phyloP scores from a whole-genome alignment of 2,329 filamentous ascomycete genomes.

The Microsporum ferrugineum region DNA sequence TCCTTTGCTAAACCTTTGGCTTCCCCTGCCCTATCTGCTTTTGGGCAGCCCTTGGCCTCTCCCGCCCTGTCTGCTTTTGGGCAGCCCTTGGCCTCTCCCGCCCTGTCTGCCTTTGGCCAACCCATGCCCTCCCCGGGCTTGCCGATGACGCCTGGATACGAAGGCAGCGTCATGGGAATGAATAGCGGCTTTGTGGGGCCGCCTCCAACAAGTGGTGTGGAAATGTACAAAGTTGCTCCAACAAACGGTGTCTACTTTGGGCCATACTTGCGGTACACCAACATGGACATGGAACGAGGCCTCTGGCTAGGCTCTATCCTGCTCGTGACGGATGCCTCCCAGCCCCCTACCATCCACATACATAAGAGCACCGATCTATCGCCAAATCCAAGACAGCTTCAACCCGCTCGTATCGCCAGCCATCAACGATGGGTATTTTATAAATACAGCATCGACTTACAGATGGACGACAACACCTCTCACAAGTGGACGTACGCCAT shows the following conservation, averaged over 20 bases:
- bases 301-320: constrained; percentile 89
- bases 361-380: constrained; percentile 84
- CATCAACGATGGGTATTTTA: constrained; percentile 95
- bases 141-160: constrained; percentile 71
- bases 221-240: constrained; percentile 84
- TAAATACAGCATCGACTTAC: constrained; percentile 80
- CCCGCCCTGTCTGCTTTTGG: constrained; percentile 50
- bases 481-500: constrained; percentile 97
- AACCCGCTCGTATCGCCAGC: constrained; percentile 67
- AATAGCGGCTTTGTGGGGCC: constrained; percentile 78
- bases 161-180: constrained; percentile 76
- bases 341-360: constrained; percentile 91
- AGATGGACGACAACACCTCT: constrained; percentile 66
- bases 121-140: constrained; percentile 69
- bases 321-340: constrained; percentile 78
- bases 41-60: constrained; percentile 54
- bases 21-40: constrained; percentile 25
- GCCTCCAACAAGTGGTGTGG: constrained; percentile 77
- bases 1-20: constrained; percentile 17
- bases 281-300: constrained; percentile 90
- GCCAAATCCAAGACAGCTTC: constrained; percentile 79
- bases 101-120: constrained; percentile 48
- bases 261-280: constrained; percentile 86
- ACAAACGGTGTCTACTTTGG: constrained; percentile 98
- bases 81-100: constrained; percentile 61